Percentiles rank a stretch among this genome's conserved stretches.
phyloP scores from a whole-genome alignment of 73 alveolate genomes.

The Tetrahymena malaccensis region DNA sequence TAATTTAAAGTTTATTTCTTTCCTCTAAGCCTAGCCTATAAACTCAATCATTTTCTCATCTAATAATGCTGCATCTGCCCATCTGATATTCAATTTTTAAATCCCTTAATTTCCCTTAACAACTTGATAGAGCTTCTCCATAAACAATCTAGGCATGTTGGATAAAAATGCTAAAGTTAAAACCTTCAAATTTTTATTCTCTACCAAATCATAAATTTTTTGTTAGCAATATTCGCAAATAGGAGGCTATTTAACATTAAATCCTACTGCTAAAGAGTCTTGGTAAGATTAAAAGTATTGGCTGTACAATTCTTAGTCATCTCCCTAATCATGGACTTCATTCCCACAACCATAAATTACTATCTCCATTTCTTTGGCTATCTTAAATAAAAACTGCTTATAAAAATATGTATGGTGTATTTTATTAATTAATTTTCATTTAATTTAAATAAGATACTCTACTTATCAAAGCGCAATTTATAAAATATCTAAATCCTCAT shows the following conservation, averaged over 20 bases:
- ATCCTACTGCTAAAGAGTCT: neutral
- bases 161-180: neutral
- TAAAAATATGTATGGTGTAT: no score
- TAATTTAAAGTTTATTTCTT: neutral
- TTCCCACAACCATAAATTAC: neutral
- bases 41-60: neutral
- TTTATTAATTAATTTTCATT: neutral
- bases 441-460: neutral
- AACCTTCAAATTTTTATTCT: neutral
- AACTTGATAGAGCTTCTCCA: neutral
- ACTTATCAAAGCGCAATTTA: neutral
- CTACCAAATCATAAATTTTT: neutral
- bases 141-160: neutral
- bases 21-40: neutral
- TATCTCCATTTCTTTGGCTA: neutral
- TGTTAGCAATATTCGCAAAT: neutral
- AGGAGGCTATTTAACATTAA: neutral
- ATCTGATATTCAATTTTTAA: neutral
- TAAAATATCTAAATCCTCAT: neutral
- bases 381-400: neutral
- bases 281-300: neutral
- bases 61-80: neutral
- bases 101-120: neutral
- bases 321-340: neutral
- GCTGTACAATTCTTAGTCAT: no score